Evolutionary conservation across 495 filamentous ascomycete species (phyloP).

Genomic region (Hyphodiscus hymeniophilus): DNA sequence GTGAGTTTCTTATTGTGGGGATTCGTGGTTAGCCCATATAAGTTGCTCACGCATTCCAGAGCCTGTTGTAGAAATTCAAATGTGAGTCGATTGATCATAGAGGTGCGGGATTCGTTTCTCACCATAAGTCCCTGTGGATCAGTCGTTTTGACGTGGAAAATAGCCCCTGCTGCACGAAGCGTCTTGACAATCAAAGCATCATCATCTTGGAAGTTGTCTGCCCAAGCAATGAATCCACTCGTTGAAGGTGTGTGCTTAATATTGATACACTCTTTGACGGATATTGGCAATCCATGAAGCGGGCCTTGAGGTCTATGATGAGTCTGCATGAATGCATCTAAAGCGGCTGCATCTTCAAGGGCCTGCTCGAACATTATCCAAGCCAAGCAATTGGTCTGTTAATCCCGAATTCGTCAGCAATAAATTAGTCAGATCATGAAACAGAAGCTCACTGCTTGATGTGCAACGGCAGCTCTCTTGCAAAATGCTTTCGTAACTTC

Average conservation of each 20-base stretch:
- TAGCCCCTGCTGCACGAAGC: constrained; percentile 44
- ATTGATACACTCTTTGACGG: constrained; percentile 34
- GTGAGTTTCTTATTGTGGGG: constrained; percentile 19
- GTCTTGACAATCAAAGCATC: constrained; percentile 9
- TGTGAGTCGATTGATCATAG: not conserved
- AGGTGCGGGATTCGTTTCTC: not conserved
- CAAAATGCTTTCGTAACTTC: constrained; percentile 45
- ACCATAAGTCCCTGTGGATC: constrained; percentile 51
- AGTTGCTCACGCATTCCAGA: constrained; percentile 16
- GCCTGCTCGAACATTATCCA: constrained; percentile 42
- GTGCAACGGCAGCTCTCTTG: constrained; percentile 31
- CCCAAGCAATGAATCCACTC: constrained; percentile 24
- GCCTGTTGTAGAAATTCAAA: too few species aligned
- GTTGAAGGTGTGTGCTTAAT: constrained; percentile 25
- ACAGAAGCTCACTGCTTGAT: too few species aligned
- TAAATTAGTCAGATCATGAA: too few species aligned
- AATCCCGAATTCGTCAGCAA: too few species aligned
- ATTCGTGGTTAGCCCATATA: constrained; percentile 27
- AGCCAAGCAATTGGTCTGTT: too few species aligned
- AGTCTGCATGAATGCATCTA: constrained; percentile 30
- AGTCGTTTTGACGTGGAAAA: constrained; percentile 55
- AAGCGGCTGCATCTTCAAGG: constrained; percentile 33
- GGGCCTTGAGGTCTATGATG: constrained; percentile 39
- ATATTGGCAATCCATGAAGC: constrained; percentile 51
- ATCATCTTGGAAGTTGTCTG: not conserved